Evolutionary conservation across 2,329 filamentous ascomycete species (phyloP).

Genomic region (Botrytis aclada): DNA sequence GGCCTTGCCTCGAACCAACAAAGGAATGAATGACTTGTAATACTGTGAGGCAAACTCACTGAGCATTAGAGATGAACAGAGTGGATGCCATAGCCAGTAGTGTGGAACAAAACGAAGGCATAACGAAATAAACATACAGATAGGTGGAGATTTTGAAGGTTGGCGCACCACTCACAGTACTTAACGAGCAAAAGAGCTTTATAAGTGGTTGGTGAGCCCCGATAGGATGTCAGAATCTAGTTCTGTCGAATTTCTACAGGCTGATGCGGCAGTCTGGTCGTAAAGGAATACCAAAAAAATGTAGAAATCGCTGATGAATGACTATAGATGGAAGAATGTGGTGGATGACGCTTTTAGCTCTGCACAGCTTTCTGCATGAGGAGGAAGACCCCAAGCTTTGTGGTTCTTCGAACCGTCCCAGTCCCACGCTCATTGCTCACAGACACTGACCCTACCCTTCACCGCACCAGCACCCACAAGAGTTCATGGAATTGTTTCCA

Average conservation of each 20-base stretch:
- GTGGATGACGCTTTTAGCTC: slow-evolving; percentile 33
- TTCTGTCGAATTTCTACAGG: slow-evolving; percentile 5
- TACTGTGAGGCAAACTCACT: slow-evolving; percentile 21
- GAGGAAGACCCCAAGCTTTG: slow-evolving; percentile 20
- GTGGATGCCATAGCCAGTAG: slow-evolving; percentile 27
- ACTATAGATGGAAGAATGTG: slow-evolving; percentile 23
- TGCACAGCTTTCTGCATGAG: slow-evolving; percentile 25
- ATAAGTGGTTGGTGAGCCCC: slow-evolving; percentile 28
- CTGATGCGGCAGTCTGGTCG: slow-evolving; percentile 16
- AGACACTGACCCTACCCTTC: slow-evolving; percentile 29
- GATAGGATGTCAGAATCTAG: slow-evolving; percentile 6
- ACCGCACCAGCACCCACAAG: slow-evolving; percentile 25
- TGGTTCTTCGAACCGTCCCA: slow-evolving; percentile 25
- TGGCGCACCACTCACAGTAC: slow-evolving; percentile 32
- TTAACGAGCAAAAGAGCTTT: slow-evolving; percentile 21
- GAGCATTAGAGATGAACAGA: slow-evolving; percentile 26
- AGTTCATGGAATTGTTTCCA: slow-evolving; percentile 25
- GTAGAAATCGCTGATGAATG: slow-evolving; percentile 19
- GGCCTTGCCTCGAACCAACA: slow-evolving; percentile 21
- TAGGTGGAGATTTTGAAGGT: slow-evolving; percentile 26
- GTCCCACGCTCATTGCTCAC: slow-evolving; percentile 33
- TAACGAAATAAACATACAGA: slow-evolving; percentile 25
- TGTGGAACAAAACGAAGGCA: slow-evolving; percentile 23
- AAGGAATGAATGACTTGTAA: slow-evolving; percentile 20
- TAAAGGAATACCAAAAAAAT: slow-evolving; percentile 9